Evolutionary conservation across 164 flowering plant species (phyloP).

Genomic region (Dillenia suffruticosa): DNA sequence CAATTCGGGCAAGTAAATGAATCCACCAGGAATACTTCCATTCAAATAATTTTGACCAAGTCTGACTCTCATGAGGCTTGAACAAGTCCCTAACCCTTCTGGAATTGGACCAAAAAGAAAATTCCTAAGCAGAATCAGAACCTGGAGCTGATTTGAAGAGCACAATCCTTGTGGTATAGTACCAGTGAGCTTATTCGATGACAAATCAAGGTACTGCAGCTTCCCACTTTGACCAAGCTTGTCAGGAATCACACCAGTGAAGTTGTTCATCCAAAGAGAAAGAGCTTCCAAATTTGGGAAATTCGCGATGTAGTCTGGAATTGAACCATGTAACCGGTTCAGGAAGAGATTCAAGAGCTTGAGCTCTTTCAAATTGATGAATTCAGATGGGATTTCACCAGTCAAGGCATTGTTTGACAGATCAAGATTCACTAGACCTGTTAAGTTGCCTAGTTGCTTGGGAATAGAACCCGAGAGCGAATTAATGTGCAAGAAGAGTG

Average conservation of each 20-base stretch:
- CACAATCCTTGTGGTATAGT: slow-evolving; percentile 64
- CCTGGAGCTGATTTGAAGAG: slow-evolving; percentile 46
- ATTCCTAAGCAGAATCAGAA: slow-evolving; percentile 66
- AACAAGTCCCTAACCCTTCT: slow-evolving; percentile 59
- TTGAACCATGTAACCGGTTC: slow-evolving; percentile 82
- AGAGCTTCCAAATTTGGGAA: slow-evolving; percentile 56
- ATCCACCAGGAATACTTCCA: slow-evolving; percentile 74
- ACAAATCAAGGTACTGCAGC: slow-evolving; percentile 71
- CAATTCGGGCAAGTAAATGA: slow-evolving; percentile 75
- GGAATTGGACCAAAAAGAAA: slow-evolving; percentile 90
- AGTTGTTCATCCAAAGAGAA: slow-evolving; percentile 82
- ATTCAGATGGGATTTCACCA: slow-evolving; percentile 82
- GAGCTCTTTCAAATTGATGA: slow-evolving; percentile 46
- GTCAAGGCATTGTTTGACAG: slow-evolving; percentile 76
- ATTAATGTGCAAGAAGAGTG: slow-evolving; percentile 67
- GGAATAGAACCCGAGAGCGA: slow-evolving; percentile 72
- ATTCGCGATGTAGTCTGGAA: slow-evolving; percentile 77
- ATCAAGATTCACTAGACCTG: slow-evolving; percentile 62
- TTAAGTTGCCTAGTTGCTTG: slow-evolving; percentile 61
- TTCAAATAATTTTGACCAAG: slow-evolving; percentile 85
- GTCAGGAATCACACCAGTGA: slow-evolving; percentile 77
- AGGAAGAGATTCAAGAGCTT: slow-evolving; percentile 76
- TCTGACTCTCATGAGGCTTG: slow-evolving; percentile 67
- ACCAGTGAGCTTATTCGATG: slow-evolving; percentile 95
- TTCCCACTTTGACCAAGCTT: slow-evolving; percentile 63